Evolutionary conservation across 2,329 filamentous ascomycete genomes (phyloP).

Genomic region (Fusarium nygamai): DNA sequence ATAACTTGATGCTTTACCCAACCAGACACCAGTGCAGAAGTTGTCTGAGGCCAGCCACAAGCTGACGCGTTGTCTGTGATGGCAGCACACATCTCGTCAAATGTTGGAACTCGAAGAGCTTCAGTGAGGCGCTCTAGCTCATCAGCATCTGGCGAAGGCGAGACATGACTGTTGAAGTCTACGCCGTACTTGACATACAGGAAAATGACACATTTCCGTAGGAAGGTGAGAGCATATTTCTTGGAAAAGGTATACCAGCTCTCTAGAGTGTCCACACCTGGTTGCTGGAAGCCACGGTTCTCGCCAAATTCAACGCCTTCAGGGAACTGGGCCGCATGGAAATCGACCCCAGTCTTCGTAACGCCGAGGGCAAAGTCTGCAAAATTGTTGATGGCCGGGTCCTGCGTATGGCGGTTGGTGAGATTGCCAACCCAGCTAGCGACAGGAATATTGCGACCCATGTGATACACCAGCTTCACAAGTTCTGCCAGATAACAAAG

Average conservation of each 20-base stretch:
- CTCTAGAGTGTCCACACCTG: conserved; percentile 62
- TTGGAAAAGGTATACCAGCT: conserved; percentile 71
- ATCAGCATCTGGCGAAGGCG: conserved; percentile 70
- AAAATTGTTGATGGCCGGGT: conserved; percentile 63
- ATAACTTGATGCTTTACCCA: conserved; percentile 77
- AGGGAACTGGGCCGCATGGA: conserved; percentile 47
- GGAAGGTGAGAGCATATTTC: conserved; percentile 88
- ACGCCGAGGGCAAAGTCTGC: conserved; percentile 64
- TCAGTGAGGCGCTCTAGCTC: conserved; percentile 86
- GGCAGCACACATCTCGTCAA: conserved; percentile 79
- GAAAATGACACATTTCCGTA: conserved; percentile 85
- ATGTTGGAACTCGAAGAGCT: conserved; percentile 77
- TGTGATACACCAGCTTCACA: conserved; percentile 77
- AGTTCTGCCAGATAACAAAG: conserved; percentile 93
- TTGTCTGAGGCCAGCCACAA: conserved; percentile 61
- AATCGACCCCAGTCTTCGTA: conserved; percentile 56
- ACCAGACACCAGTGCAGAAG: conserved; percentile 62
- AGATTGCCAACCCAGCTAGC: conserved; percentile 60
- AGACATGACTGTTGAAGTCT: conserved; percentile 79
- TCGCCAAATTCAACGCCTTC: conserved; percentile 42
- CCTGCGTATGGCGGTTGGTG: conserved; percentile 53
- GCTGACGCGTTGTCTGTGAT: conserved; percentile 58
- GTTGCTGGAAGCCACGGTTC: conserved; percentile 64
- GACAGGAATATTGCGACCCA: conserved; percentile 64
- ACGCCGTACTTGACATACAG: conserved; percentile 90